These are phyloP conservation scores for Vickermania ingenoplastis DNA, from an alignment of 208 protist genomes.

Conservation along the genomic window DNA sequence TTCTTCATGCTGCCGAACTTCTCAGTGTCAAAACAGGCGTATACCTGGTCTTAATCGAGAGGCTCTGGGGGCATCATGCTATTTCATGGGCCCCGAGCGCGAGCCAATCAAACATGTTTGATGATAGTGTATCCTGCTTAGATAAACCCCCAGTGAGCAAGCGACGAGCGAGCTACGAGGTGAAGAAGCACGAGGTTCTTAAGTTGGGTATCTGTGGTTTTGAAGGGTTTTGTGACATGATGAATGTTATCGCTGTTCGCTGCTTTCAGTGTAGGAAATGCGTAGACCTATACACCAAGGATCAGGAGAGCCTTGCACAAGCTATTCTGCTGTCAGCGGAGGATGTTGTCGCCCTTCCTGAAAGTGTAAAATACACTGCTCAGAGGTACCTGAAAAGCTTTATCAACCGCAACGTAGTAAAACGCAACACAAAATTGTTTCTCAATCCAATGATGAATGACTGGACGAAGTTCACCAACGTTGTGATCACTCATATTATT, in stretches of 20 bases:
- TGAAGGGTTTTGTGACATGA: constrained; percentile 73
- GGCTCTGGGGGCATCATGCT: constrained; percentile 44
- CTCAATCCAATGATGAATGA: constrained; percentile 40
- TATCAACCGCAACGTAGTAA: constrained; percentile 39
- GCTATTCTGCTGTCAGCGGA: constrained; percentile 65
- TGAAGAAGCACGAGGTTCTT: not conserved
- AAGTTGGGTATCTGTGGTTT: constrained; percentile 34
- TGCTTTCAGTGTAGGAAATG: constrained; percentile 59
- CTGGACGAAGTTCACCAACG: constrained; percentile 56
- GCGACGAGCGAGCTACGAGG: not conserved
- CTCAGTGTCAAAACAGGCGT: constrained; percentile 54
- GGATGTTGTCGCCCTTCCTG: constrained; percentile 39
- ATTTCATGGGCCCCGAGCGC: not conserved
- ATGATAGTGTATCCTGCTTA: constrained; percentile 1
- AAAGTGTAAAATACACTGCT: constrained; percentile 60
- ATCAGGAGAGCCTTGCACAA: constrained; percentile 11
- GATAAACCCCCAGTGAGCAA: not conserved
- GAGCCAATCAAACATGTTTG: not conserved
- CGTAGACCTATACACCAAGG: constrained; percentile 16
- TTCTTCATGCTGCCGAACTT: constrained; percentile 48
- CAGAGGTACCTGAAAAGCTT: constrained; percentile 47
- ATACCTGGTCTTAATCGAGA: constrained; percentile 54
- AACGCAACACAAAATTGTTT: constrained; percentile 31
- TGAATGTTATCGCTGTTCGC: constrained; percentile 77
- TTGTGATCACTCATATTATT: constrained; percentile 57